Conservation (phyloP, 2,329 filamentous ascomycete species). For the Emergomyces africanus region DNA sequence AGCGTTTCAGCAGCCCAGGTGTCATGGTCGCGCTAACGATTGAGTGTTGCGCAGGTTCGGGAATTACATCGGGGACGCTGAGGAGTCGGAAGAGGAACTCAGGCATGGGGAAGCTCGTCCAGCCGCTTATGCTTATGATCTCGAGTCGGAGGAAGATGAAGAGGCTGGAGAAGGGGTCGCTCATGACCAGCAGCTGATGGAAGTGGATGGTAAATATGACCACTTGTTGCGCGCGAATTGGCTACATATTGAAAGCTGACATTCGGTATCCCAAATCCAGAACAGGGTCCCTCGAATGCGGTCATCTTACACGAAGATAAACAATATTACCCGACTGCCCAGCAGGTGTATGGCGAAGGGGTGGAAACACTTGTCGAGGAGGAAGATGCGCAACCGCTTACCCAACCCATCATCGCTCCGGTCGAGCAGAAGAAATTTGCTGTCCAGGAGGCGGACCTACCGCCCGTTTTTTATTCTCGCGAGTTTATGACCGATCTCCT, state of each 20-base stretch:
- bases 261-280: slow-evolving; percentile 16
- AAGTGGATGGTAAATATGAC: slow-evolving; percentile 61
- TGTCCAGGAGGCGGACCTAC: slow-evolving; percentile 81
- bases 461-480: slow-evolving; percentile 74
- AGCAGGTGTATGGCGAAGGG: slow-evolving; percentile 86
- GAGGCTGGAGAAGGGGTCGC: slow-evolving; percentile 47
- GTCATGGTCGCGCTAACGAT: slow-evolving; percentile 10
- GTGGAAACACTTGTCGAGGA: slow-evolving; percentile 95
- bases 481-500: slow-evolving; percentile 92
- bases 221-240: not conserved
- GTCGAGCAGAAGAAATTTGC: slow-evolving; percentile 93
- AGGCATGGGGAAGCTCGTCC: slow-evolving; percentile 60
- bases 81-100: slow-evolving; percentile 76
- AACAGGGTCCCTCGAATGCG: slow-evolving; percentile 84
- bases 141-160: slow-evolving; percentile 51
- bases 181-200: slow-evolving; percentile 78
- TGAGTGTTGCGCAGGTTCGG: slow-evolving; percentile 56
- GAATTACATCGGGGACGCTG: slow-evolving; percentile 94
- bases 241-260: slow-evolving; percentile 14
- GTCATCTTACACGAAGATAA: slow-evolving; percentile 99
- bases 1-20: slow-evolving; percentile 1
- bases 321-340: slow-evolving; percentile 97
- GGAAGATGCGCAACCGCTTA: slow-evolving; percentile 87
- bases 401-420: slow-evolving; percentile 85
- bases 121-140: slow-evolving; percentile 66